These are phyloP conservation scores for Xylariaceae sp. DNA, from an alignment of 2,329 filamentous ascomycete genomes.

Conservation along the genomic window DNA sequence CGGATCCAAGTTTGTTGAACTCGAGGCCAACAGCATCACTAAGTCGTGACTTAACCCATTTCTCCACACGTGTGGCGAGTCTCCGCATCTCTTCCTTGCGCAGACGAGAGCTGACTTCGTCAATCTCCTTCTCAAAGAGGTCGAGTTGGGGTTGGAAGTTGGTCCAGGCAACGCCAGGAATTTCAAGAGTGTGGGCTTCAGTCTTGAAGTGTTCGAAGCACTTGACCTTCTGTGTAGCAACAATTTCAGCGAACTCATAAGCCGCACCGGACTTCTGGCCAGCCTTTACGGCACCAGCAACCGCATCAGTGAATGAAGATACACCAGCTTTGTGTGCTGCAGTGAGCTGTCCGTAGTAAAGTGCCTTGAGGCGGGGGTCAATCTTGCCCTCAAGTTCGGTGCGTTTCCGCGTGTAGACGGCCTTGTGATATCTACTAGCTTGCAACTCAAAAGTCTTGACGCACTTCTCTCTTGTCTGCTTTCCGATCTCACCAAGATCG, in stretches of 20 bases:
- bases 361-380: conserved; percentile 77
- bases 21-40: conserved; percentile 85
- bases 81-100: conserved; percentile 95
- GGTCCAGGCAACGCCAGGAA: conserved; percentile 81
- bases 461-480: conserved; percentile 63
- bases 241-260: conserved; percentile 95
- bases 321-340: conserved; percentile 89
- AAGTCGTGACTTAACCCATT: conserved; percentile 85
- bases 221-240: conserved; percentile 72
- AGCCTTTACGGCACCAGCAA: conserved; percentile 78
- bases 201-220: conserved; percentile 69
- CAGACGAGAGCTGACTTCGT: conserved; percentile 77
- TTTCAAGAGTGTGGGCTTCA: conserved; percentile 67
- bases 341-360: conserved; percentile 83
- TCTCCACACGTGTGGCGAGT: conserved; percentile 82
- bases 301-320: conserved; percentile 76
- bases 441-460: conserved; percentile 83
- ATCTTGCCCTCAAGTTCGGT: conserved; percentile 81
- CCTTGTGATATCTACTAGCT: conserved; percentile 94
- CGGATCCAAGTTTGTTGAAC: conserved; percentile 92
- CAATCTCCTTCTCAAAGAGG: conserved; percentile 84
- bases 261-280: conserved; percentile 86
- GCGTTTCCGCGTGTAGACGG: conserved; percentile 81
- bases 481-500: conserved; percentile 70
- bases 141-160: conserved; percentile 75